These are phyloP conservation scores for Fraxinus latifolia DNA, from an alignment of 305 asterid species.

Conservation along the genomic window DNA sequence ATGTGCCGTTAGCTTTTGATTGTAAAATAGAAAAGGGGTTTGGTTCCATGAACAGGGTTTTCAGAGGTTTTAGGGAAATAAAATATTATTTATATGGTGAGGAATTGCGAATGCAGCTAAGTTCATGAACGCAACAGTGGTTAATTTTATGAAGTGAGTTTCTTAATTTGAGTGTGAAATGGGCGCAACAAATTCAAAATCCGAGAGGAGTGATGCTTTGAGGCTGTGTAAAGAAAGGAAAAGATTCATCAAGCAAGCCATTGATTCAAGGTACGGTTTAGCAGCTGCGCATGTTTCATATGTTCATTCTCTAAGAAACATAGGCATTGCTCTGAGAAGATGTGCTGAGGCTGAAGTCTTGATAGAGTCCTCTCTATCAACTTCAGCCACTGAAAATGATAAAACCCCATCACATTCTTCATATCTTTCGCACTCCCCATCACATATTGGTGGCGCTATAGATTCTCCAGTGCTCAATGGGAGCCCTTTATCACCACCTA, in stretches of 20 bases:
- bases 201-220: slow-evolving; percentile 68
- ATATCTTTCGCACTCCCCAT: slow-evolving; percentile 64
- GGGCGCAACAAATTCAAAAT: slow-evolving; percentile 73
- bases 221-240: slow-evolving; percentile 82
- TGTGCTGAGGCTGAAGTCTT: slow-evolving; percentile 86
- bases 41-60: slow-evolving; percentile 7
- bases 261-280: slow-evolving; percentile 78
- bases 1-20: neutral
- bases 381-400: slow-evolving; percentile 59
- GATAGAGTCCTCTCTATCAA: slow-evolving; percentile 57
- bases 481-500: slow-evolving; percentile 66
- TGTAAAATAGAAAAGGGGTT: neutral
- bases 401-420: slow-evolving; percentile 72
- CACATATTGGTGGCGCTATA: slow-evolving; percentile 54
- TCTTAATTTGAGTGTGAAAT: slow-evolving; percentile 31
- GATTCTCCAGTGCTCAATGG: slow-evolving; percentile 69
- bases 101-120: slow-evolving; percentile 14
- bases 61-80: neutral
- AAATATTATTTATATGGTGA: slow-evolving; percentile 16
- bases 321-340: slow-evolving; percentile 82
- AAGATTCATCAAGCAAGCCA: slow-evolving; percentile 69
- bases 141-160: slow-evolving; percentile 27
- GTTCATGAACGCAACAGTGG: neutral
- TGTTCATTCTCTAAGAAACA: slow-evolving; percentile 70
- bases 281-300: slow-evolving; percentile 96